These are phyloP conservation scores for Phylloporus sp. DNA, from an alignment of 1,284 basidiomycete genomes.

Conservation along the genomic window DNA sequence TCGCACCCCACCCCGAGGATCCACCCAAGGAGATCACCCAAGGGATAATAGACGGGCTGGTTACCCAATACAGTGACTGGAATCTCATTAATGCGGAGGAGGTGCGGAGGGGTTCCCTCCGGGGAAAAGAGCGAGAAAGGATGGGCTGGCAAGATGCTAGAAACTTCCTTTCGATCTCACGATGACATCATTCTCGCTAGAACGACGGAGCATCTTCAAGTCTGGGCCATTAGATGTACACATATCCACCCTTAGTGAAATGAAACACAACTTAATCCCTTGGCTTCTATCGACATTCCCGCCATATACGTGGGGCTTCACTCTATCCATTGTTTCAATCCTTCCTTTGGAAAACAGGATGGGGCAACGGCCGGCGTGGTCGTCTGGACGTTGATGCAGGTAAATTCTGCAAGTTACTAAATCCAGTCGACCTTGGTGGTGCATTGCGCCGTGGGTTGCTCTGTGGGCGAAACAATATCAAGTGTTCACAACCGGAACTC, in stretches of 20 bases:
- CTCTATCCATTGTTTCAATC: slow-evolving; percentile 13
- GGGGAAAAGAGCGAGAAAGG: slow-evolving; percentile 80
- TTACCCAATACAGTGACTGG: slow-evolving; percentile 74
- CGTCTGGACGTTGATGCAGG: slow-evolving; percentile 26
- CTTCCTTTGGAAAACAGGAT: slow-evolving; percentile 34
- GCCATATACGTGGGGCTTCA: neutral
- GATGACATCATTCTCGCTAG: slow-evolving; percentile 8
- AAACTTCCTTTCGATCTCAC: slow-evolving; percentile 40
- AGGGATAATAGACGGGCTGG: slow-evolving; percentile 51
- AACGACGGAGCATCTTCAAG: neutral
- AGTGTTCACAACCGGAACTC: slow-evolving; percentile 2
- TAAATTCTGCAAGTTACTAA: slow-evolving; percentile 36
- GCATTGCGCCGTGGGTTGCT: slow-evolving; percentile 30
- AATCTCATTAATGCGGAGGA: slow-evolving; percentile 71
- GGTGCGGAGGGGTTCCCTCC: slow-evolving; percentile 52
- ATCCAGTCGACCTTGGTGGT: slow-evolving; percentile 25
- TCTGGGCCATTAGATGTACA: slow-evolving; percentile 10
- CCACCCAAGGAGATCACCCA: slow-evolving; percentile 57
- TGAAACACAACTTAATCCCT: slow-evolving; percentile 12
- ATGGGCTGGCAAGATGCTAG: slow-evolving; percentile 67
- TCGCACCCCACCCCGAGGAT: slow-evolving; percentile 41
- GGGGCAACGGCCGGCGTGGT: slow-evolving; percentile 37
- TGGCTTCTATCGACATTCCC: neutral
- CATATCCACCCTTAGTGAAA: slow-evolving; percentile 13
- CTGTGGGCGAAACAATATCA: slow-evolving; percentile 17